Evolutionary conservation across 805 yeast genomes (phyloP).

Genomic region (Blastobotrys chiropterorum): DNA sequence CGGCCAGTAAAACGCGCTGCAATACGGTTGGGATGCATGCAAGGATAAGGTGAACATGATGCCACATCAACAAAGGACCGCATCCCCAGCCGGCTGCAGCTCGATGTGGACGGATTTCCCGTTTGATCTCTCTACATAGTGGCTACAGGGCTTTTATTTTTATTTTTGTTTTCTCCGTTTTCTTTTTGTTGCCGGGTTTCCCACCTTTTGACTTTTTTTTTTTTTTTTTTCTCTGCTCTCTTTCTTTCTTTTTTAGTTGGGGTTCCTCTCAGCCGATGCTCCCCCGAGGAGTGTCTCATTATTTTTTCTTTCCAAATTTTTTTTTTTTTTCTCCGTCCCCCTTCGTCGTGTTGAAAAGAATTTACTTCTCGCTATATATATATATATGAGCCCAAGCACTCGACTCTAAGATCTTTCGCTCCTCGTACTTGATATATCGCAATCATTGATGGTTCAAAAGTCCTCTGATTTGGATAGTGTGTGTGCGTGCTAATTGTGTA

Average conservation of each 20-base stretch:
- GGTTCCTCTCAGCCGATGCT: background rate
- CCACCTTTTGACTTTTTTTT: background rate
- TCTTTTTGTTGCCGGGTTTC: background rate
- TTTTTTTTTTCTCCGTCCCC: conserved; percentile 7
- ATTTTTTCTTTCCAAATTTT: conserved; percentile 5
- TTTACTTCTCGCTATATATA: background rate
- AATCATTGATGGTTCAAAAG: background rate
- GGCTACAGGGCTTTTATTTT: too few relatives aligned
- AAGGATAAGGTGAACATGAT: background rate
- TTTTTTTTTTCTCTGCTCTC: too few relatives aligned
- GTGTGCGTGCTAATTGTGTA: background rate
- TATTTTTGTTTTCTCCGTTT: background rate
- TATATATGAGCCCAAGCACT: background rate
- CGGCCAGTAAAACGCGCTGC: background rate
- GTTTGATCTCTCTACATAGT: too few relatives aligned
- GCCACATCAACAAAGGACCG: background rate
- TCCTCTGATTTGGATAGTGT: background rate
- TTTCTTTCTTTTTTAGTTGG: background rate
- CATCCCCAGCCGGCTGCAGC: too few relatives aligned
- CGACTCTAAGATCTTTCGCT: background rate
- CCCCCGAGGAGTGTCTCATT: conserved; percentile 3
- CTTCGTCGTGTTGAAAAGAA: background rate
- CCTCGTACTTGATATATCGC: too few relatives aligned
- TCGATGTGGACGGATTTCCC: too few relatives aligned
- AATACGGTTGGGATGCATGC: background rate